These are phyloP conservation scores for Cyclostephanos invisitatus DNA, from an alignment of 108 stramenopile genomes.

Conservation along the genomic window DNA sequence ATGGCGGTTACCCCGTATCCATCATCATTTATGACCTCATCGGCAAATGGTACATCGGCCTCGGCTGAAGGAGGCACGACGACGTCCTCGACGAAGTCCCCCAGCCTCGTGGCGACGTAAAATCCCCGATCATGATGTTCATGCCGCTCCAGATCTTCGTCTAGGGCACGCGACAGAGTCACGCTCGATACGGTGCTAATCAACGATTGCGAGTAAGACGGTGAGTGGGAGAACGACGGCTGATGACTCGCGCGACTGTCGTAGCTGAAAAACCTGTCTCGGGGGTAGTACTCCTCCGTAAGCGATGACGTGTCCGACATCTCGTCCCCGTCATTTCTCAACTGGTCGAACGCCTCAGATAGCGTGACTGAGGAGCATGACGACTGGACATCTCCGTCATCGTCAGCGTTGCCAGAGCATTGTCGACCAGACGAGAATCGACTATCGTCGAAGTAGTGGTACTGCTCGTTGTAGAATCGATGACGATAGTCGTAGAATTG, in stretches of 20 bases:
- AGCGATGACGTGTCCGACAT: slow-evolving; percentile 26
- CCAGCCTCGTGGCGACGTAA: slow-evolving; percentile 38
- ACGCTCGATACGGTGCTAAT: slow-evolving; percentile 41
- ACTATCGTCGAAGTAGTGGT: slow-evolving; percentile 38
- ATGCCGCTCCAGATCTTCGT: slow-evolving; percentile 24
- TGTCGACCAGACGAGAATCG: slow-evolving; percentile 8
- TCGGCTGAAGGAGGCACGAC: neutral
- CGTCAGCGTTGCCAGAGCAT: slow-evolving; percentile 6
- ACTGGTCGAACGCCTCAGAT: slow-evolving; percentile 38
- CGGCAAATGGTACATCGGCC: neutral
- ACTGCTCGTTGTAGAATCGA: slow-evolving; percentile 39
- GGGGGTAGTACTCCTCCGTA: slow-evolving; percentile 13
- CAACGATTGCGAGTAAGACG: neutral
- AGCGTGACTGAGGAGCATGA: slow-evolving; percentile 47
- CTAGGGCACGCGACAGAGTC: slow-evolving; percentile 34
- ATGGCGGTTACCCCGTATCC: neutral
- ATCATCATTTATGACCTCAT: neutral
- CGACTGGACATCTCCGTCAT: slow-evolving; percentile 17
- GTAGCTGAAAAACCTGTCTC: neutral
- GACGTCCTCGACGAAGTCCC: slow-evolving; percentile 32
- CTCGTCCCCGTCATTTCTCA: slow-evolving; percentile 4
- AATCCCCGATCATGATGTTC: slow-evolving; percentile 37
- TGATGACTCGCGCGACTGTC: neutral
- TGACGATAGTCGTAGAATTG: slow-evolving; percentile 26
- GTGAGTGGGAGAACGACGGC: no score